These are phyloP conservation scores for Penicillium sumatraense DNA, from an alignment of 2,329 filamentous ascomycete genomes.

Conservation along the genomic window DNA sequence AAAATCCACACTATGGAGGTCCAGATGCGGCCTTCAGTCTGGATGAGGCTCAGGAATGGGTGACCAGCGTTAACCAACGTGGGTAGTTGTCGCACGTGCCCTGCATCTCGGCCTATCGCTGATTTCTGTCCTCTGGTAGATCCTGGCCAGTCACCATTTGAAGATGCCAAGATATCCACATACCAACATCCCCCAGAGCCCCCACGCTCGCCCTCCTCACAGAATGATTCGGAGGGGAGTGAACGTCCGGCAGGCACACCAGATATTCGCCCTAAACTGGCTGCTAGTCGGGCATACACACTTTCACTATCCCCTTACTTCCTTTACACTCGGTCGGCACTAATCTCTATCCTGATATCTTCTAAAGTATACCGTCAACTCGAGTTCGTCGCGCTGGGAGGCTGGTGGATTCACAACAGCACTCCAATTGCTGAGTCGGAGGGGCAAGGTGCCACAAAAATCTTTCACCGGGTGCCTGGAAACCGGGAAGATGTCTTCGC, in stretches of 20 bases:
- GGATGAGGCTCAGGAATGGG: slow-evolving; percentile 80
- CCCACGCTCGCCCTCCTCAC: background rate
- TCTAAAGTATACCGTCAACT: slow-evolving; percentile 87
- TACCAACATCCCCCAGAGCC: slow-evolving; percentile 19
- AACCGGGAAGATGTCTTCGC: slow-evolving; percentile 91
- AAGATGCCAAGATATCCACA: slow-evolving; percentile 41
- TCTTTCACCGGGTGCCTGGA: slow-evolving; percentile 76
- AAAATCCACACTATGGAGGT: slow-evolving; percentile 86
- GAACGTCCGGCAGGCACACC: slow-evolving; percentile 7
- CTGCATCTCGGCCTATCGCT: slow-evolving; percentile 20
- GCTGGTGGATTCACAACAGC: slow-evolving; percentile 75
- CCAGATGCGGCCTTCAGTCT: slow-evolving; percentile 83
- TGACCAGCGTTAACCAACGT: slow-evolving; percentile 51
- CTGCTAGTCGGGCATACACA: slow-evolving; percentile 73
- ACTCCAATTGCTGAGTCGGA: slow-evolving; percentile 18
- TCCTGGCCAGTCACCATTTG: slow-evolving; percentile 40
- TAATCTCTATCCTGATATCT: slow-evolving; percentile 82
- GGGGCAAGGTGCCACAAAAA: slow-evolving; percentile 27
- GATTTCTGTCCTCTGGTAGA: slow-evolving; percentile 36
- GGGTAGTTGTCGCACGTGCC: slow-evolving; percentile 17
- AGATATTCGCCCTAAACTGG: slow-evolving; percentile 29
- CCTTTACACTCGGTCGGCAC: slow-evolving; percentile 78
- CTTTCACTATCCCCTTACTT: slow-evolving; percentile 84
- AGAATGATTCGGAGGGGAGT: slow-evolving; percentile 5
- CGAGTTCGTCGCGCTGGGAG: slow-evolving; percentile 91